Evolutionary conservation across 2,329 filamentous ascomycete genomes (phyloP), one percentile per base, ranked within the genome.

Genomic region (Elsinoe batatas): DNA sequence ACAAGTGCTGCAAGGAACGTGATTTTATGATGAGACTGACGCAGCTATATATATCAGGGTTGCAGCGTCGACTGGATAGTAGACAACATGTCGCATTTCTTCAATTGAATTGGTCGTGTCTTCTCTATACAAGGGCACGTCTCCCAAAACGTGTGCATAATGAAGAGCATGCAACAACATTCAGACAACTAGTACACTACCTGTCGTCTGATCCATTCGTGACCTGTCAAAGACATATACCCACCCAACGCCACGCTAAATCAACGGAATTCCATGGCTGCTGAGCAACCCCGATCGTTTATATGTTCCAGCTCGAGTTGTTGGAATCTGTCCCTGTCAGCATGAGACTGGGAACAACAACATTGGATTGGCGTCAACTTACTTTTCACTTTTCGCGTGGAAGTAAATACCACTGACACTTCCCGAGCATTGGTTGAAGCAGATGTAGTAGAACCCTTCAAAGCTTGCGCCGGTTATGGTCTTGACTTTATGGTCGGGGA

Each of bases 361-460:
- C 54, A 50, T 53, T 64, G 64, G 57, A 61, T 20, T n/a, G 56
- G 26, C 13, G 37, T 22, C 4, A 13, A 80, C 87, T 73, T 72
- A 96, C 88, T 91, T 95, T 75, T 97, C 91, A 73, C 91, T 97
- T 75, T 95, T 95, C 11, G 88, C 87, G 73, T 98, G 93, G 69
- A 95, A 98, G 72, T 98, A 98, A 57, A 97, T 95, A 15, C 93
- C 93, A 66, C 83, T 91, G 38, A 98, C 87, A 60, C 80, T 84
- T 6, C 91, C 93, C 60, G 84, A 81, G 49, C 89, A 75, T 71
- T 97, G 91, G 70, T 97, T 95, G 75, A 97, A 97, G 74, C 91
- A 96, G 62, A 98, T 97, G 67, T 98, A 98, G 69, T 97, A 98
- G 69, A 98, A 98, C 0, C 93, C 93, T 67, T 98, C 93, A 58